Conservation (phyloP, 2,329 filamentous ascomycete species). For the Colletotrichum higginsianum region DNA sequence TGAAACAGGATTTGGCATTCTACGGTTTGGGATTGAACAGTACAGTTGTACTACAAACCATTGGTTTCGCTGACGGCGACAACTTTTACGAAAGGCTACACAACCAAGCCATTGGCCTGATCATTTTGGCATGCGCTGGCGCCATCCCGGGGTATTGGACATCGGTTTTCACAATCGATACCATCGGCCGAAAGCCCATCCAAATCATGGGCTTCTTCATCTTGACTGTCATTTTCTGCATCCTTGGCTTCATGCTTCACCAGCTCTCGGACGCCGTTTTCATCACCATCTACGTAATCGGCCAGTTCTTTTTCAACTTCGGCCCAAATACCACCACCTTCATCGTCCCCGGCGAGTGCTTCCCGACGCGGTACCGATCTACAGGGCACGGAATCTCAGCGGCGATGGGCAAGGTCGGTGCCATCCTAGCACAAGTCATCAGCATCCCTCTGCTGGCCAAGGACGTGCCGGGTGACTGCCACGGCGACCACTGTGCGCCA, state of each 20-base stretch:
- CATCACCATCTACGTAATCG: conserved; percentile 74
- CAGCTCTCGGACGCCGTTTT: conserved; percentile 63
- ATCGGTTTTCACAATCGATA: conserved; percentile 81
- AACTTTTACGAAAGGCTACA: conserved; percentile 79
- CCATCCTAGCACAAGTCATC: conserved; percentile 77
- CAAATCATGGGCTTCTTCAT: conserved; percentile 75
- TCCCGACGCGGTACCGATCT: conserved; percentile 74
- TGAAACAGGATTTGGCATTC: conserved; percentile 72
- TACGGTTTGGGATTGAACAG: conserved; percentile 85
- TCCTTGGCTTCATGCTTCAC: conserved; percentile 74
- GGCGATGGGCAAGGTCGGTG: conserved; percentile 77
- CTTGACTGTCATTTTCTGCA: conserved; percentile 73
- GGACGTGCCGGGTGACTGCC: conserved; percentile 65
- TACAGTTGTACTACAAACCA: conserved; percentile 77
- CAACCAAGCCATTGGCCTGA: conserved; percentile 82
- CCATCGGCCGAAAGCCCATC: conserved; percentile 82
- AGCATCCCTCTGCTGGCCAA: conserved; percentile 74
- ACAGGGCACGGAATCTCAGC: conserved; percentile 77
- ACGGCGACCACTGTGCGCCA: conserved; percentile 63
- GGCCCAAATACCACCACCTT: conserved; percentile 78
- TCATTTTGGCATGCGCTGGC: conserved; percentile 83
- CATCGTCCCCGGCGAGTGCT: conserved; percentile 75
- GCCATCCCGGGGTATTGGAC: conserved; percentile 87
- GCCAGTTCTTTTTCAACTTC: conserved; percentile 78
- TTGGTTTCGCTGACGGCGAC: conserved; percentile 77